Conservation (phyloP, 768 basidiomycete species). For the Gloeophyllum trabeum region DNA sequence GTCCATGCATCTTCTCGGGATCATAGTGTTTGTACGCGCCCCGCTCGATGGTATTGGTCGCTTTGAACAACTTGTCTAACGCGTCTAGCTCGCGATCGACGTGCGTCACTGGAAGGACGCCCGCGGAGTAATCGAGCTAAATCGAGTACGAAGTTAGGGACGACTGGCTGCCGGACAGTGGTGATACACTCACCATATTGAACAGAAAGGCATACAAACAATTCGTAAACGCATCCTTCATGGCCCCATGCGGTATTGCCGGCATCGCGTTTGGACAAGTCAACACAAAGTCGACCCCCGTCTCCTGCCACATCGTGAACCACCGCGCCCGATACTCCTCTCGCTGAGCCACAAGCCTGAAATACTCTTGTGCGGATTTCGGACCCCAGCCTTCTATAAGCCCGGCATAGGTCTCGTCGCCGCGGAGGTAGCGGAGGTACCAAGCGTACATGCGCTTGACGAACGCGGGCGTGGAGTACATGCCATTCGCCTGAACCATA, state of each 20-base stretch:
- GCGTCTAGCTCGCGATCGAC: constrained; percentile 34
- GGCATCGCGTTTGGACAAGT: constrained; percentile 54
- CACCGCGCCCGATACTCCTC: constrained; percentile 29
- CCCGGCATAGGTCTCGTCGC: constrained; percentile 41
- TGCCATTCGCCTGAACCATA: constrained; percentile 24
- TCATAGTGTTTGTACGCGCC: constrained; percentile 45
- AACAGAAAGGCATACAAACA: constrained; percentile 58
- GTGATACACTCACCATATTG: constrained; percentile 26
- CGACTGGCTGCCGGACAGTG: neutral
- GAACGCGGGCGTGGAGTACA: constrained; percentile 34
- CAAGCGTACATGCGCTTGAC: constrained; percentile 35
- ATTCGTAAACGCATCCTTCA: constrained; percentile 43
- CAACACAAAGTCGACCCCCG: constrained; percentile 47
- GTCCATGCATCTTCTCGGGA: constrained; percentile 49
- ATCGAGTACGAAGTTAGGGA: neutral
- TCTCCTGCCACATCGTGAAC: constrained; percentile 26
- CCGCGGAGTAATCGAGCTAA: constrained; percentile 39
- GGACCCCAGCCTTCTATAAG: constrained; percentile 35
- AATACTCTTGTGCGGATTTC: constrained; percentile 40
- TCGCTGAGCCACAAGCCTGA: constrained; percentile 32
- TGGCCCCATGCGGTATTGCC: constrained; percentile 41
- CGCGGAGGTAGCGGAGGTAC: constrained; percentile 39
- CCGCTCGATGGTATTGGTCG: constrained; percentile 31
- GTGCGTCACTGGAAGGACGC: constrained; percentile 47
- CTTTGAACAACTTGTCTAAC: constrained; percentile 27